Evolutionary conservation across 768 basidiomycete genomes (phyloP), one percentile per base, ranked within the genome.

Genomic region (Trametes coccinea): DNA sequence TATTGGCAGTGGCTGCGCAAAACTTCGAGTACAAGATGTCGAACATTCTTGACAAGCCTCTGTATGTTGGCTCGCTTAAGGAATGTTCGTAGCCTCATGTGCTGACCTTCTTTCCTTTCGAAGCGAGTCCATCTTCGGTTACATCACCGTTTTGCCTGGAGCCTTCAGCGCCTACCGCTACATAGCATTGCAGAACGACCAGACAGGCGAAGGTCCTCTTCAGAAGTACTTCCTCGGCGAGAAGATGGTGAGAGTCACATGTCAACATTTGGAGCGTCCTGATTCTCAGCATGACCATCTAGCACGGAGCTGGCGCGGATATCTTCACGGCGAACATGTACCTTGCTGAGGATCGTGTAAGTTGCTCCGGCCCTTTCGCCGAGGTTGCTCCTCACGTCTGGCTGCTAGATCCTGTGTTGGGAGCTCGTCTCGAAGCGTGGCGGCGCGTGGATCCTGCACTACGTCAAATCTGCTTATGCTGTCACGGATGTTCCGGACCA

Each of bases 311-410:
- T 3, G 90, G 85, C 13, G 90, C 90, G 1, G 93, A 93, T 70
- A 94, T 96, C 61, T 95, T 95, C 75, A 95, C 93, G 4, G 92
- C 94, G 29, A 96, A 96, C 71, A 96, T 96, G 93, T 98, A 95
- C 71, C 82, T 96, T 14, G 93, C 93, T 8, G 93, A 95, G 74
- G 93, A 94, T 80, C 86, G 90, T 59, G 82, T 83, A 71, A 64
- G 80, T 78, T 51, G 33, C 29, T 0, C 27, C 47, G 13, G 43
- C 1, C 49, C 52, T n/a, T 43, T 41, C 54, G 6, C 54, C 57
- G 57, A 59, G 30, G 17, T 44, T 59, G n/a, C 41, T 40, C 57
- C 57, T 59, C 40, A 59, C n/a, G 46, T 59, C n/a, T 37, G 49
- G 30, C 50, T 47, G 17, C 53, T 60, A 87, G 86, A 97, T 98